Conservation (phyloP, 2,329 filamentous ascomycete species). For the Aureobasidium subglaciale region DNA sequence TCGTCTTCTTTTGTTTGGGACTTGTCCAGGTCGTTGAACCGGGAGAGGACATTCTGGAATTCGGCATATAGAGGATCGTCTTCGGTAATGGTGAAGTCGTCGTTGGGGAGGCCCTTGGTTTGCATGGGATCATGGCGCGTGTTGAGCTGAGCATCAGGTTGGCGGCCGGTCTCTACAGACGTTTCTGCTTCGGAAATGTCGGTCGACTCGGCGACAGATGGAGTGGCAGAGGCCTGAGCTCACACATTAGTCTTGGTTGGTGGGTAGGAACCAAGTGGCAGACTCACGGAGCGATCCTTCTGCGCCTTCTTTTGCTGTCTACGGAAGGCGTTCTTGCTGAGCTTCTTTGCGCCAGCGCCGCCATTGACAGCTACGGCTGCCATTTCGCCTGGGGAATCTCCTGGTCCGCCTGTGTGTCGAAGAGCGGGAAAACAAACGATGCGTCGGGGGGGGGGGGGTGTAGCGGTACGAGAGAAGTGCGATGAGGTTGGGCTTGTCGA, state of each 20-base stretch:
- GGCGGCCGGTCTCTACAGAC: constrained; percentile 14
- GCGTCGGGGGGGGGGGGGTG: too few relatives aligned
- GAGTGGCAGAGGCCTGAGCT: constrained; percentile 22
- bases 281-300: constrained; percentile 55
- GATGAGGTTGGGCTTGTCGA: neutral
- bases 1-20: constrained; percentile 54
- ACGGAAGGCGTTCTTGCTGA: constrained; percentile 89
- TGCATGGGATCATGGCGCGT: constrained; percentile 19
- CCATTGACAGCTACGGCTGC: constrained; percentile 28
- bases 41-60: constrained; percentile 75
- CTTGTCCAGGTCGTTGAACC: constrained; percentile 58
- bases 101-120: constrained; percentile 22
- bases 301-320: constrained; percentile 91
- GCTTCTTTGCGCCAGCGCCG: constrained; percentile 46
- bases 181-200: constrained; percentile 15
- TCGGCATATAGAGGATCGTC: constrained; percentile 70
- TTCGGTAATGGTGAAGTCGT: constrained; percentile 22
- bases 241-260: constrained; percentile 29
- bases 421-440: too few relatives aligned
- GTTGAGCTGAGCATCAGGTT: constrained; percentile 5
- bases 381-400: constrained; percentile 22
- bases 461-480: neutral
- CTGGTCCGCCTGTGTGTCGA: neutral
- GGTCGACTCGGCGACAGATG: constrained; percentile 18
- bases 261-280: constrained; percentile 18